Base-by-base conservation (phyloP, 2,329 filamentous ascomycete species). In the Fusarium concolor region DNA sequence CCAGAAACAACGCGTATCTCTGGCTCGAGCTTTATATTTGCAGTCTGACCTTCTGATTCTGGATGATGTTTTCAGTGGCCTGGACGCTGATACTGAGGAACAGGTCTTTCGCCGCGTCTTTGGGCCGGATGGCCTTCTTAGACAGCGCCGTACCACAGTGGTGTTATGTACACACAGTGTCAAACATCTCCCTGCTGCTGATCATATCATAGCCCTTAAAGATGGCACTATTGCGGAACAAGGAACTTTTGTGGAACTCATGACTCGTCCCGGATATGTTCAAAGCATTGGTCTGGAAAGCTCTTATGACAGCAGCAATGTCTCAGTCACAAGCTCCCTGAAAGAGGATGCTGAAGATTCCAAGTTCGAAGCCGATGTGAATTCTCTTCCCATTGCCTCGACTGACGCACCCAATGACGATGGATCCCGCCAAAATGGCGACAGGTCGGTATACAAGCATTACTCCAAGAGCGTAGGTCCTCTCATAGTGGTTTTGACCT, bases 201-300 rank as follows among this genome's bases (percentile, higher is more conserved):
- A 86, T 46, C 80, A 84, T 38, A 80, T 87, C 14, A 79, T 87
- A 42, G 82, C 79, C 0, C 77, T 87, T 0, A 78, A 77, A 0
- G 20, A 67, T 0, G 83, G 83, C 1, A 76, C 68, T 0, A 57
- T 85, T 5, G 68, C 79, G 3, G 83, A 86, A 37, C 79, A 86
- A 39, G 77, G 77, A 1, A 56, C 53, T 2, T 77, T 76, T 38
- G n/a, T 57, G 1, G 65, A 74, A 2, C 63, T 78, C 20, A 61
- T 68, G 50, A 58, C 62, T 3, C 78, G 78, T 41, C 71, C 77
- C 17, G 77, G 76, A 29, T 82, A 83, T 39, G 75, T 82, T 0
- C 71, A 78, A 11, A 76, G 75, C 15, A 74, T 83, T 0, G 77
- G 76, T 0, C 65, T 82, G n/a, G 73, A 76, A 38, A 46, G 31